phyloP scores from a whole-genome alignment of 2,329 filamentous ascomycete species.

The Mycosphaerella sp. region DNA sequence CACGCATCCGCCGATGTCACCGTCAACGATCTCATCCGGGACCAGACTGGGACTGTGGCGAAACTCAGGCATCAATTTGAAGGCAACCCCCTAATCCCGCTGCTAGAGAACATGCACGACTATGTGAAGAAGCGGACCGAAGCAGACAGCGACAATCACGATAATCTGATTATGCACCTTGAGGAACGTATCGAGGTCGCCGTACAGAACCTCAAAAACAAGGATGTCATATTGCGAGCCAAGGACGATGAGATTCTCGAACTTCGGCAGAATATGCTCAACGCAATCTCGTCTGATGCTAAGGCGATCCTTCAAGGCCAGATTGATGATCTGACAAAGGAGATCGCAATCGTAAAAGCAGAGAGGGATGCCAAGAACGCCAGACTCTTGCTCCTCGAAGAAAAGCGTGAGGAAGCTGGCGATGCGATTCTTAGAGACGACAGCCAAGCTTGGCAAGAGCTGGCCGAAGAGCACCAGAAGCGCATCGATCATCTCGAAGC shows the following conservation, averaged over 20 bases:
- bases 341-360: conserved; percentile 77
- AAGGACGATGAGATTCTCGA: conserved; percentile 86
- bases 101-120: conserved; percentile 17
- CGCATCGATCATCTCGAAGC: conserved; percentile 51
- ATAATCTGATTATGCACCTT: conserved; percentile 21
- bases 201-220: conserved; percentile 63
- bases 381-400: conserved; percentile 1
- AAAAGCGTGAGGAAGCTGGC: neutral
- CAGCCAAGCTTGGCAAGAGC: conserved; percentile 2
- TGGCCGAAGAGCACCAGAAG: conserved; percentile 56
- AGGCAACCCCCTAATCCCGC: conserved; percentile 21
- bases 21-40: conserved; percentile 19
- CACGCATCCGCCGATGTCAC: conserved; percentile 15
- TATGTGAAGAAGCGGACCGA: conserved; percentile 17
- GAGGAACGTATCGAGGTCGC: conserved; percentile 47
- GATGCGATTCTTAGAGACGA: conserved; percentile 1
- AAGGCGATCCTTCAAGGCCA: conserved; percentile 46
- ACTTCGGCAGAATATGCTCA: conserved; percentile 69
- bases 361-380: conserved; percentile 39
- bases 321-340: conserved; percentile 72
- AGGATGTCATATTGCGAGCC: conserved; percentile 67
- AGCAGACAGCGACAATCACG: conserved; percentile 17
- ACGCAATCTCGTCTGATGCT: conserved; percentile 39
- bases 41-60: conserved; percentile 13
- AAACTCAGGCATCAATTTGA: conserved; percentile 18